Evolutionary conservation across 306 rosid species (phyloP), one percentile per base, ranked within the genome.

Genomic region (Vigna hirtella): DNA sequence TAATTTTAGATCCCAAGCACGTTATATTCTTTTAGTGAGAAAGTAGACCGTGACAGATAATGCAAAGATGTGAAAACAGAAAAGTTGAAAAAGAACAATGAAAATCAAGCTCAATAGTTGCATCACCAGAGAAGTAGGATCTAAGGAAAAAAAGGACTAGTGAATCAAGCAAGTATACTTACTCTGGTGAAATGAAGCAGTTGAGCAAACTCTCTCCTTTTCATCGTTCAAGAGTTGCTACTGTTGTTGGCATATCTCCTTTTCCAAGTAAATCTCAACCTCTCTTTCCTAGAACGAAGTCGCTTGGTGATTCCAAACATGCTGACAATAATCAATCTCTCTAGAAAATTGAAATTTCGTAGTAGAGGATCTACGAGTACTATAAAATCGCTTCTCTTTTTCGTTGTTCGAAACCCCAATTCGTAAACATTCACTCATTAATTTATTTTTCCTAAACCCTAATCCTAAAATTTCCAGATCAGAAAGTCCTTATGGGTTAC

Each of bases 161-260:
- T 81, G 94, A 85, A 72, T 84, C 93, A 50, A 85, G 71, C 93
- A 50, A 85, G 71, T 85, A 85, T 64, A 36, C 85, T 28, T 74
- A 81, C 82, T 88, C 97, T 1, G 90, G 86, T 24, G 97, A 91
- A 26, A 73, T 84, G 66, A 85, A 80, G 64, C 82, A 79, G 50
- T 81, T 70, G 45, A 78, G 91, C 50, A 88, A 87, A 71, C 64
- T 86, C 66, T 86, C 97, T 73, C 88, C 98, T 28, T 88, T 89
- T 74, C 81, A 87, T 61, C 83, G 86, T 65, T 86, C 94, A 1
- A 76, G 90, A 71, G 73, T 63, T 20, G 45, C 84, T 9, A 77
- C 22, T 20, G 22, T 86, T 12, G 81, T 84, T 66, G 22, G 22
- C 22, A 20, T 20, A 20, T 20, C 22, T 20, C 22, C 22, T 20